A percentile compares a stretch with the other conserved stretches of the same genome.
phyloP scores from a whole-genome alignment of 345 rosid genomes.

The Salix koriyanagi region DNA sequence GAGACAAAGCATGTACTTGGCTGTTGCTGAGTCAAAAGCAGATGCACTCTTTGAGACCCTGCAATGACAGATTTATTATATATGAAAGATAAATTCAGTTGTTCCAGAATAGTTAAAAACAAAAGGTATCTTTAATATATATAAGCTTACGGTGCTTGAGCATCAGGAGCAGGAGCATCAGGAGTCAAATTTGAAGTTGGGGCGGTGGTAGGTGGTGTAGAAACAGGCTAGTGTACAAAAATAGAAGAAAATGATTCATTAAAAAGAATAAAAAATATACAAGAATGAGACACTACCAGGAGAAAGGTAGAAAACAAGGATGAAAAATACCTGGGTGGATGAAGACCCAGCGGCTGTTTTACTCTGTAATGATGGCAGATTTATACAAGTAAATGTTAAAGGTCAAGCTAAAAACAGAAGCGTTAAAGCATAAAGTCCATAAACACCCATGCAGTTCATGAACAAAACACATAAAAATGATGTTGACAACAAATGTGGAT shows the following conservation, averaged over 20 bases:
- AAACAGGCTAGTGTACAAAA: slow-evolving; percentile 45
- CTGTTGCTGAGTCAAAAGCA: slow-evolving; percentile 32
- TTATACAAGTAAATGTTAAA: not conserved
- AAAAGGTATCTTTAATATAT: not conserved
- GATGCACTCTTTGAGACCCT: slow-evolving; percentile 33
- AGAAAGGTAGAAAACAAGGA: not conserved
- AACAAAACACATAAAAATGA: too few species aligned
- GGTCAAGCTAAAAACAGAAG: not conserved
- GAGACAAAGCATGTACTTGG: slow-evolving; percentile 32
- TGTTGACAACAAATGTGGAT: too few species aligned
- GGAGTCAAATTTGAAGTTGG: slow-evolving; percentile 32
- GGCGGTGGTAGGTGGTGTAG: slow-evolving; percentile 41
- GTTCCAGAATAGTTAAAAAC: not conserved
- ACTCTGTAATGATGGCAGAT: slow-evolving; percentile 44
- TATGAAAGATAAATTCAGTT: slow-evolving; percentile 1
- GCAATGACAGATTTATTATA: slow-evolving; percentile 7
- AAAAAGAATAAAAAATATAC: not conserved
- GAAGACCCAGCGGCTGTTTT: slow-evolving; percentile 56
- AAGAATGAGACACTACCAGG: not conserved
- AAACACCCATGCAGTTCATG: too few species aligned
- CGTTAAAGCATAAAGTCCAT: not conserved
- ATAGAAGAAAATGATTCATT: not conserved
- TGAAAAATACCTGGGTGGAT: slow-evolving; percentile 50
- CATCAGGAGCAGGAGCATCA: slow-evolving; percentile 35
- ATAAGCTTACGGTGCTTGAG: slow-evolving; percentile 53